Evolutionary conservation across 345 rosid genomes (phyloP).

Genomic region (Lepidium sativum): DNA sequence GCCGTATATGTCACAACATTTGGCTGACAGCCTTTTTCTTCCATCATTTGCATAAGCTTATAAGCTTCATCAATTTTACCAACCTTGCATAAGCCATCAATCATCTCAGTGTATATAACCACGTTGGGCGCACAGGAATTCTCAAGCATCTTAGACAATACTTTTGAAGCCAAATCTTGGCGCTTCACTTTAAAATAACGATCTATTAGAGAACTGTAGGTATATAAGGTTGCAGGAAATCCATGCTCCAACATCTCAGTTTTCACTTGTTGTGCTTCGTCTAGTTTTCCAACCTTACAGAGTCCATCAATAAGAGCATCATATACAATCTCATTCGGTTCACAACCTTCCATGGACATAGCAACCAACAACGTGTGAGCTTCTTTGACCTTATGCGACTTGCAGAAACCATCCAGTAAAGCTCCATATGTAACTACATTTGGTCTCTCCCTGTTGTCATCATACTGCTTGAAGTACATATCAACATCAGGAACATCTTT

Average conservation of each 20-base stretch:
- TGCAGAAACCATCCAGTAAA: constrained; percentile 82
- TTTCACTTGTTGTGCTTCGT: constrained; percentile 80
- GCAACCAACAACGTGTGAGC: constrained; percentile 64
- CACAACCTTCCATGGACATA: constrained; percentile 64
- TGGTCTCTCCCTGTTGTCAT: constrained; percentile 41
- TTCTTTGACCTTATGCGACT: constrained; percentile 75
- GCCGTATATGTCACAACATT: constrained; percentile 99
- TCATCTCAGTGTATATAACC: constrained; percentile 82
- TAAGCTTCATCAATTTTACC: constrained; percentile 83
- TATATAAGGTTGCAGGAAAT: constrained; percentile 49
- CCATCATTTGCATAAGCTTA: constrained; percentile 91
- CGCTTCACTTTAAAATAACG: constrained; percentile 70
- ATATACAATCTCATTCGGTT: constrained; percentile 71
- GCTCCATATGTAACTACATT: constrained; percentile 92
- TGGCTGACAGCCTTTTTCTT: constrained; percentile 77
- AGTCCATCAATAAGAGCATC: constrained; percentile 94
- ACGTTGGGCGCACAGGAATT: constrained; percentile 79
- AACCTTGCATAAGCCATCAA: constrained; percentile 84
- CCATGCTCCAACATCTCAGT: constrained; percentile 75
- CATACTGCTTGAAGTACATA: constrained; percentile 42
- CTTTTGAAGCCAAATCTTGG: constrained; percentile 74
- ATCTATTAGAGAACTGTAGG: constrained; percentile 84
- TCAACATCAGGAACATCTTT: constrained; percentile 44
- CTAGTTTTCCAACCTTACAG: constrained; percentile 81
- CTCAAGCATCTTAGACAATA: constrained; percentile 88